phyloP scores from a whole-genome alignment of 225 moss, liverwort and hornwort species.

The Takakia lepidozioides region DNA sequence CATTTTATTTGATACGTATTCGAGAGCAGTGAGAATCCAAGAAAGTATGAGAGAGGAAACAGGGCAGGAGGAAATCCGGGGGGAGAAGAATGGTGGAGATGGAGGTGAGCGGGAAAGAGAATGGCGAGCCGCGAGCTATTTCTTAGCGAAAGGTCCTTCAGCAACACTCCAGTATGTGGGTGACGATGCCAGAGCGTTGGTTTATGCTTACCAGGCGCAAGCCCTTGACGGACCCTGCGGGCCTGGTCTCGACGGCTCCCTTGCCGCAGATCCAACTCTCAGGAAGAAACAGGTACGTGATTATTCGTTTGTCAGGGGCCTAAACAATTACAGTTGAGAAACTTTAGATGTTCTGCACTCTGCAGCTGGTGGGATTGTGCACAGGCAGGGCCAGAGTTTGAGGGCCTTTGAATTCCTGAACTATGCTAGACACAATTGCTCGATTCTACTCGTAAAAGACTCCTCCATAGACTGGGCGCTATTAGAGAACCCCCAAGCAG shows the following conservation, averaged over 20 bases:
- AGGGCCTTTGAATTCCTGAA: neutral
- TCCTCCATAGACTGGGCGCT: too few relatives aligned
- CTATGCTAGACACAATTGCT: too few relatives aligned
- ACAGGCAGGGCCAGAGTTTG: neutral
- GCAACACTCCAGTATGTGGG: constrained; percentile 62
- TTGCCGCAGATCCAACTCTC: constrained; percentile 55
- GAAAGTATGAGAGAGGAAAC: too few relatives aligned
- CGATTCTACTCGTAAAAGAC: too few relatives aligned
- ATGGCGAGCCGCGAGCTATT: constrained; percentile 76
- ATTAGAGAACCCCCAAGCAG: too few relatives aligned
- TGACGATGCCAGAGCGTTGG: constrained; percentile 48
- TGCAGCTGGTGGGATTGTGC: neutral
- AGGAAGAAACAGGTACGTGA: constrained; percentile 27
- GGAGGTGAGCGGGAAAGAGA: constrained; percentile 37
- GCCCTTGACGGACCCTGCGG: constrained; percentile 72
- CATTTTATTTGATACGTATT: too few relatives aligned
- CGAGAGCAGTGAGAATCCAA: too few relatives aligned
- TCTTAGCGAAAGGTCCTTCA: constrained; percentile 87
- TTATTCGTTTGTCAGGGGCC: neutral
- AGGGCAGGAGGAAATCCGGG: too few relatives aligned
- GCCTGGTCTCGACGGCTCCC: constrained; percentile 47
- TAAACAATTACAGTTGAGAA: neutral
- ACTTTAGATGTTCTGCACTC: neutral
- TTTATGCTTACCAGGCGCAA: constrained; percentile 71
- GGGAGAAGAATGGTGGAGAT: neutral